Percentiles rank a stretch among this genome's conserved stretches.
phyloP scores from a whole-genome alignment of 176 grass and related monocot genomes.

The Oryza meyeriana region DNA sequence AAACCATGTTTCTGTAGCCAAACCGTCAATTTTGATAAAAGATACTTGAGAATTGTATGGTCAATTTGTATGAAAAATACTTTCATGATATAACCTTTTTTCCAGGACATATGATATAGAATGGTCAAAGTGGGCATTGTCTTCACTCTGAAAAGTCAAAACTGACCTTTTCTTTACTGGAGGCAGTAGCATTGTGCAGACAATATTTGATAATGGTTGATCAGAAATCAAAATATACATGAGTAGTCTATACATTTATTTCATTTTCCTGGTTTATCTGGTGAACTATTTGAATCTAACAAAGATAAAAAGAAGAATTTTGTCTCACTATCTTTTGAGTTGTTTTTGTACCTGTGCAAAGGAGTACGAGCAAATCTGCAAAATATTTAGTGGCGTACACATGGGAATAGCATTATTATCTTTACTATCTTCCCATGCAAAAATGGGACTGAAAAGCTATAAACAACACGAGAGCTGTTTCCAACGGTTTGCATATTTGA shows the following conservation, averaged over 20 bases:
- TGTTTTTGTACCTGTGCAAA: background rate
- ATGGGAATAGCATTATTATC: background rate
- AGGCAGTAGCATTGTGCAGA: background rate
- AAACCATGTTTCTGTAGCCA: too few species aligned
- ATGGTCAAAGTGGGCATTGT: too few species aligned
- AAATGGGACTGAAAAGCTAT: conserved; percentile 9
- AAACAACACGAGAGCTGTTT: background rate
- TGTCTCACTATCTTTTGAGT: background rate
- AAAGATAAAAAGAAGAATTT: too few species aligned
- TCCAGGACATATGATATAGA: background rate
- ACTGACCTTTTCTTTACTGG: too few species aligned
- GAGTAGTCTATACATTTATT: conserved; percentile 1
- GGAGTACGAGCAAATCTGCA: conserved; percentile 1
- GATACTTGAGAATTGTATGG: too few species aligned
- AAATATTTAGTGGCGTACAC: conserved; percentile 15
- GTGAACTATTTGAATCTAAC: background rate
- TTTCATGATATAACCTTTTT: background rate
- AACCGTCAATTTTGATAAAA: too few species aligned
- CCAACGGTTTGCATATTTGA: background rate
- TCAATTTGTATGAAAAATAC: background rate
- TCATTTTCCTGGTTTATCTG: background rate
- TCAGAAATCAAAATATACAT: background rate
- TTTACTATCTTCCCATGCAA: background rate
- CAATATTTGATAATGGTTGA: background rate
- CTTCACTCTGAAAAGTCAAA: too few species aligned